Evolutionary conservation across 345 rosid species (phyloP), one percentile per base, ranked within the genome.

Genomic region (Rhodamnia argentea): DNA sequence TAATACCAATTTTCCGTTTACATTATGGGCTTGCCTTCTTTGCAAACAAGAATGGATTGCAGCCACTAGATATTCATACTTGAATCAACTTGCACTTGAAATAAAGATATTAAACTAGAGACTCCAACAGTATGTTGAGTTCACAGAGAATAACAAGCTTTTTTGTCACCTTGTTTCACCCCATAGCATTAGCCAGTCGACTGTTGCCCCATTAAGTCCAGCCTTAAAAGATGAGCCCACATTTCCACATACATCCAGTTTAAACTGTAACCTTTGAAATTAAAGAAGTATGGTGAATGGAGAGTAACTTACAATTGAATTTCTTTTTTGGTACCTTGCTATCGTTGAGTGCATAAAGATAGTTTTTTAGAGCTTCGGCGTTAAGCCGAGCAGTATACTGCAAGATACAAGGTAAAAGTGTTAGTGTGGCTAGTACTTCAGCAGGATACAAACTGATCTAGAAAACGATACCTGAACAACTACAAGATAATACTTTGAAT

Each of bases 301-400:
- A 84, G 40, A 90, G 15, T 11, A 87, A 90, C 99, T 94, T 86
- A 96, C 99, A 27, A 85, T 97, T 96, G 88, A 96, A 94, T 92
- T 93, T 93, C 92, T 94, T 95, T 90, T 97, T 94, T 4, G 98
- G 91, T 85, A 94, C 91, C 91, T 92, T 95, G 86, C 95, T 96
- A 82, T 92, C 87, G 53, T 95, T 95, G 86, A 94, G 93, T 4
- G 93, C 74, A 83, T 92, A 95, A 85, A 97, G 88, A 88, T 91
- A 93, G 62, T 89, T 92, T 86, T 92, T 97, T 29, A 96, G 94
- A 87, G 98, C 89, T 84, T 96, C 99, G 0, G 96, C 98, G 87
- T 91, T 94, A 89, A 95, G 95, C 82, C 98, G 92, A 76, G 98
- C 98, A 87, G 94, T 91, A 87, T 96, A 94, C 98, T 95, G 90